These are phyloP conservation scores for Acidomyces sp. DNA, from an alignment of 495 filamentous ascomycete species.

Conservation along the genomic window DNA sequence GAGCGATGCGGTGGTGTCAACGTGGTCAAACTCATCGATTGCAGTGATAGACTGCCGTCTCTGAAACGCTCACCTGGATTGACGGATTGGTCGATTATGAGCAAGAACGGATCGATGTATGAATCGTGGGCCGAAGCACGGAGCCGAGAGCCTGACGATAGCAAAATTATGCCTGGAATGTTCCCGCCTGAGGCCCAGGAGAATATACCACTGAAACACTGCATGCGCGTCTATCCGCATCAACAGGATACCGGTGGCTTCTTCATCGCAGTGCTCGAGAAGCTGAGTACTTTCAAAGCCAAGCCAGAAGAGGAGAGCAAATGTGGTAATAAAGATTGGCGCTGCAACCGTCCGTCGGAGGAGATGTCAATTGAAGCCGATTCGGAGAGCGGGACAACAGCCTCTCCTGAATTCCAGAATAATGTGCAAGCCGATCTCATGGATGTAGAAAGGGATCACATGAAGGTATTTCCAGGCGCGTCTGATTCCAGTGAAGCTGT, in stretches of 20 bases:
- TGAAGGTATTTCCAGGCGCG: too few relatives aligned
- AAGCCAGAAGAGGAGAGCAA: constrained; percentile 59
- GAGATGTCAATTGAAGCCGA: constrained; percentile 44
- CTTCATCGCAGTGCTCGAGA: constrained; percentile 91
- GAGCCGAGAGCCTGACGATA: constrained; percentile 36
- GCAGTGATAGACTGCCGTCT: constrained; percentile 57
- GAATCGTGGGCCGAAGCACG: constrained; percentile 62
- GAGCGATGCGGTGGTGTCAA: constrained; percentile 73
- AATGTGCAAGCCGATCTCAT: constrained; percentile 5
- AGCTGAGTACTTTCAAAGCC: constrained; percentile 73
- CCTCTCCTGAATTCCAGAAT: constrained; percentile 30
- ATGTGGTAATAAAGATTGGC: constrained; percentile 34
- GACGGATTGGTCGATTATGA: constrained; percentile 73
- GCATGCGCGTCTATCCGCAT: constrained; percentile 89
- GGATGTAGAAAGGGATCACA: too few relatives aligned
- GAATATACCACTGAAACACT: constrained; percentile 65
- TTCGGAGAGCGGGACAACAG: too few relatives aligned
- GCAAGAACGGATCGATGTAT: constrained; percentile 65
- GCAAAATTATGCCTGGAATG: constrained; percentile 59
- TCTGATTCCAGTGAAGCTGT: constrained; percentile 32
- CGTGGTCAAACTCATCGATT: constrained; percentile 75
- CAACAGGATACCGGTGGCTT: constrained; percentile 92
- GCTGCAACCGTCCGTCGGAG: not conserved
- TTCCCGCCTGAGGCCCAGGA: constrained; percentile 54
- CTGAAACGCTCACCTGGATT: constrained; percentile 65